A percentile compares a stretch with the other conserved stretches of the same genome.
phyloP scores from a whole-genome alignment of 805 yeast species.

The Candida maltosa region DNA sequence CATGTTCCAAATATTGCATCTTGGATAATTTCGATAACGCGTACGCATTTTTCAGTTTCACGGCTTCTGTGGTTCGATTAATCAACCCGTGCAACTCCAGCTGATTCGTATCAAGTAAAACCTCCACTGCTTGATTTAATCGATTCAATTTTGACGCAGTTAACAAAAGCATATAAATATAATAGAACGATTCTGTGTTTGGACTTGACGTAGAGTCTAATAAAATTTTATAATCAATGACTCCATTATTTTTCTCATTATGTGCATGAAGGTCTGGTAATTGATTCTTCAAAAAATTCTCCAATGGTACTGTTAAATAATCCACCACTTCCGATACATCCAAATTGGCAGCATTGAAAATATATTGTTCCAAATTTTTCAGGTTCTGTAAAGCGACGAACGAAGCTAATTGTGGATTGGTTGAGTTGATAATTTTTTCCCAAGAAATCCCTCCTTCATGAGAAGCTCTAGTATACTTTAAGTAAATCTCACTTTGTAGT shows the following conservation, averaged over 20 bases:
- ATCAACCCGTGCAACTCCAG: conserved; percentile 64
- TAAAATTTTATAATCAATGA: conserved; percentile 26
- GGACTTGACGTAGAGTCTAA: conserved; percentile 26
- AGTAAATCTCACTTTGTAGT: conserved; percentile 63
- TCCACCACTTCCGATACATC: conserved; percentile 52
- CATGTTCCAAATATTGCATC: conserved; percentile 26
- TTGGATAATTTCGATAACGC: conserved; percentile 26
- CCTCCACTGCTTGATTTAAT: conserved; percentile 54
- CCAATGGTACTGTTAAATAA: conserved; percentile 26
- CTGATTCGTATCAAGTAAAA: conserved; percentile 51
- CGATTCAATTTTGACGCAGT: conserved; percentile 61
- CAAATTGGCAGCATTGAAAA: conserved; percentile 54
- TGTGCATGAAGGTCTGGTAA: conserved; percentile 26
- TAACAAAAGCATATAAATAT: conserved; percentile 49
- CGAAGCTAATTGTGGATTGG: conserved; percentile 34
- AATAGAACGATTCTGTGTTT: conserved; percentile 45
- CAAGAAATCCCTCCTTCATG: conserved; percentile 13
- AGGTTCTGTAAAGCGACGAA: conserved; percentile 31
- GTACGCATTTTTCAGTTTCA: conserved; percentile 51
- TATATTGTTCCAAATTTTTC: conserved; percentile 49
- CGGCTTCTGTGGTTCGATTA: conserved; percentile 61
- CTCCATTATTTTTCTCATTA: conserved; percentile 13
- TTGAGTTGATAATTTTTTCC: conserved; percentile 20
- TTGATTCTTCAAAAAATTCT: conserved; percentile 24
- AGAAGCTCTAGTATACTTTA: conserved; percentile 29